Evolutionary conservation across 805 yeast genomes (phyloP).

Genomic region (Candida ficus): DNA sequence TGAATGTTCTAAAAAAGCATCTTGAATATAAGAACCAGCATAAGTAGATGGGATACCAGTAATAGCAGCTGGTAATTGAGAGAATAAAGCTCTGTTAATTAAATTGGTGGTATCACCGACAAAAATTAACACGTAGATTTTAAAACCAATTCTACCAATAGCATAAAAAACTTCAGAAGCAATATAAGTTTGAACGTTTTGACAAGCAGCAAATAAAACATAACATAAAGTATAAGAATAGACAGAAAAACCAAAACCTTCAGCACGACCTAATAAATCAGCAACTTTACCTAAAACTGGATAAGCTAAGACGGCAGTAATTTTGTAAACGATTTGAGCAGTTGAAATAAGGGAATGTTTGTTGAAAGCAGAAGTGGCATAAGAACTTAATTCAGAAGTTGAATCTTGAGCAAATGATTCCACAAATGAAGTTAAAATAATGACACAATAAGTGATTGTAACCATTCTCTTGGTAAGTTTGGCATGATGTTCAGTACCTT

Average conservation of each 20-base stretch:
- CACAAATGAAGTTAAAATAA: constrained; percentile 26
- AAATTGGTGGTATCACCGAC: constrained; percentile 35
- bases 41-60: constrained; percentile 27
- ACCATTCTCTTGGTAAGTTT: constrained; percentile 21
- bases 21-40: constrained; percentile 26
- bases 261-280: constrained; percentile 33
- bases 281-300: constrained; percentile 35
- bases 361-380: constrained; percentile 33
- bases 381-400: constrained; percentile 21
- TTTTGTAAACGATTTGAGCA: constrained; percentile 33
- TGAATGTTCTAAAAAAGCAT: constrained; percentile 26
- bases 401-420: constrained; percentile 27
- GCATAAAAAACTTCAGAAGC: constrained; percentile 33
- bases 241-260: constrained; percentile 32
- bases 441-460: constrained; percentile 20
- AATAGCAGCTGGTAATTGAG: constrained; percentile 31
- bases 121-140: constrained; percentile 32
- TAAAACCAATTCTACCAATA: constrained; percentile 34
- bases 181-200: constrained; percentile 28
- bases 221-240: constrained; percentile 28
- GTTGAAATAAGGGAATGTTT: constrained; percentile 34
- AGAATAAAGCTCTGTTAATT: constrained; percentile 33
- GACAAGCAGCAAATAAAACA: constrained; percentile 30
- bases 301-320: constrained; percentile 32
- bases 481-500: background rate